Evolutionary conservation across 2,329 filamentous ascomycete species (phyloP), one percentile per base, ranked within the genome.

Genomic region (Colletotrichum sidae): DNA sequence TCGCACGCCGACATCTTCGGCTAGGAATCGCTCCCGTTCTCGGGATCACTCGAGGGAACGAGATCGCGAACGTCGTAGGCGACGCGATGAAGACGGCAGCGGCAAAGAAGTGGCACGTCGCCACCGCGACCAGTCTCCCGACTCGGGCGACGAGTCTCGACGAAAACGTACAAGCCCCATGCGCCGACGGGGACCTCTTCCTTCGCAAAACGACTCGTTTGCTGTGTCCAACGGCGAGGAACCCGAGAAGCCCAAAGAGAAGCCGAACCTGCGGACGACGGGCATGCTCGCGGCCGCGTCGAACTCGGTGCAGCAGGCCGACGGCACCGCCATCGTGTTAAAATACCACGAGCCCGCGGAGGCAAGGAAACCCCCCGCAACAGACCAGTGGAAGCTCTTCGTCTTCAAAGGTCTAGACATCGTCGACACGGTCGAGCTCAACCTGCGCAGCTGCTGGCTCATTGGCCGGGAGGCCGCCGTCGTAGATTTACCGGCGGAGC

Each of bases 311-410:
- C 88, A 88, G 8, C 89, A 96, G 68, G 87, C 87, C 34, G 88
- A 89, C 72, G 93, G 92, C 62, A 91, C 89, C 4, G 86, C 86
- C 25, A 89, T 97, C 59, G 88, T 93, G 3, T 86, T 99, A 51
- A 98, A 98, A 81, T 99, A 99, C 78, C 92, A 97, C 80, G 96
- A 99, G 78, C 96, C 96, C 2, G 82, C 93, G 10, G 96, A 99
- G 81, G 93, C 95, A 54, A 91, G 96, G 65, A 97, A 97, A 71
- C 93, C 96, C 0, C 85, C 94, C 0, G 74, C 90, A 1, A 90
- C 88, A 59, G 89, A 96, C 70, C 81, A 88, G 62, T 99, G 95
- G 95, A 92, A 92, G 66, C 82, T 99, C 52, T 98, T 96, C 75
- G 87, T 97, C 25, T 99, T 99, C 86, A 97, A 97, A 74, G 92